Evolutionary conservation across 352 stramenopile genomes (phyloP).

Genomic region (Aphanomyces euteiches): DNA sequence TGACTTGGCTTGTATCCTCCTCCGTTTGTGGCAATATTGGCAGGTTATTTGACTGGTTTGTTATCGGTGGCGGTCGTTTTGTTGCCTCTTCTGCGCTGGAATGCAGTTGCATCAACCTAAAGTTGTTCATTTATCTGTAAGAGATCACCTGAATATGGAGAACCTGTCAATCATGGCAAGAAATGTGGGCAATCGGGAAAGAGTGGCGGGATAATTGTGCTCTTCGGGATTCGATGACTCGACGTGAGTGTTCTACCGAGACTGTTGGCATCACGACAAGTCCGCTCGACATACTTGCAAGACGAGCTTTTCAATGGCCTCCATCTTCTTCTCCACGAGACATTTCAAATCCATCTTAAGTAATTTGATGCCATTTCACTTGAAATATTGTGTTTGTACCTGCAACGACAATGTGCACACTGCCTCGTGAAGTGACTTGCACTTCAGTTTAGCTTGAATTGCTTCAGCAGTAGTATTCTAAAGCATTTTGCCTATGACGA

Average conservation of each 20-base stretch:
- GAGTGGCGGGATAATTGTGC: not conserved
- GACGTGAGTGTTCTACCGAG: slow-evolving; percentile 20
- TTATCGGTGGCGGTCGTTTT: not conserved
- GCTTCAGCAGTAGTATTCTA: not conserved
- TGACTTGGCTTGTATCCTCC: not conserved
- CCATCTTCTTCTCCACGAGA: slow-evolving; percentile 22
- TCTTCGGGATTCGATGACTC: not conserved
- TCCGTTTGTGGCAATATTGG: not conserved
- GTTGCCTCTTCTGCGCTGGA: not conserved
- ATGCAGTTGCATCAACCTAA: not conserved
- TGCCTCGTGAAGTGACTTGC: not conserved
- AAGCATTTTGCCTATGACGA: not conserved
- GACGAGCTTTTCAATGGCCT: slow-evolving; percentile 9
- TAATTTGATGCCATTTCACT: not conserved
- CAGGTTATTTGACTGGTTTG: not conserved
- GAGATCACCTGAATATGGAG: not conserved
- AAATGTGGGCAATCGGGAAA: slow-evolving; percentile 17
- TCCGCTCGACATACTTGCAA: not conserved
- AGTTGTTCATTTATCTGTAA: not conserved
- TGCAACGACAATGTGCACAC: slow-evolving; percentile 13
- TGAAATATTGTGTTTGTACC: not conserved
- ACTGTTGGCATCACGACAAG: not conserved
- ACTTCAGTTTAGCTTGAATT: not conserved
- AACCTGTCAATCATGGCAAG: slow-evolving; percentile 16
- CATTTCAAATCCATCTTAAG: slow-evolving; percentile 7